Conservation (phyloP, 169 alveolate species). For the Plasmodium chabaudi region DNA sequence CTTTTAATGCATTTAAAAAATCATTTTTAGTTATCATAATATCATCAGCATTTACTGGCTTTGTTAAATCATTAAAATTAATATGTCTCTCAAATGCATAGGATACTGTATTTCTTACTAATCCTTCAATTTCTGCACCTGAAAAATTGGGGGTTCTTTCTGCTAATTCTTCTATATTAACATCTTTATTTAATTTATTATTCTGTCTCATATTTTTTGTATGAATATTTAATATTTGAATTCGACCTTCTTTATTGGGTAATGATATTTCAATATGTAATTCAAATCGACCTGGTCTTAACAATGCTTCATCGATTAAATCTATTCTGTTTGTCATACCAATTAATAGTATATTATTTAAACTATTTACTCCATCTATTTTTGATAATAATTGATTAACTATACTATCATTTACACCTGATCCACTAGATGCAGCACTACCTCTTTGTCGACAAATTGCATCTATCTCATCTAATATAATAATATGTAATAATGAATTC, state of each 20-base stretch:
- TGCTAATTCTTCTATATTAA: constrained; percentile 94
- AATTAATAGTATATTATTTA: constrained; percentile 96
- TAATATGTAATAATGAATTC: constrained; percentile 96
- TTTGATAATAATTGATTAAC: constrained; percentile 98
- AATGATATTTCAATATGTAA: constrained; percentile 98
- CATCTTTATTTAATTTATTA: constrained; percentile 87
- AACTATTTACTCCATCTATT: constrained; percentile 99
- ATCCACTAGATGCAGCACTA: constrained; percentile 90
- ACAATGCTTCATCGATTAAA: constrained; percentile 98
- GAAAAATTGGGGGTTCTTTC: constrained; percentile 97
- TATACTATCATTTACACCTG: constrained; percentile 97
- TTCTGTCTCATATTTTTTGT: constrained; percentile 94
- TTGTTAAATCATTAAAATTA: constrained; percentile 86
- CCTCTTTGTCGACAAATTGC: constrained; percentile 99
- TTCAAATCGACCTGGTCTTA: constrained; percentile 99
- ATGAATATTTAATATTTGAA: constrained; percentile 97
- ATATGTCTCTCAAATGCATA: constrained; percentile 95
- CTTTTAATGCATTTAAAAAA: constrained; percentile 94
- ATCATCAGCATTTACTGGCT: constrained; percentile 87
- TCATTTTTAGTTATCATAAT: constrained; percentile 90
- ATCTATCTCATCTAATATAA: constrained; percentile 99
- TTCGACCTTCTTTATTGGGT: constrained; percentile 98
- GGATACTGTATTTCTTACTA: constrained; percentile 95
- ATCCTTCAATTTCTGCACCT: constrained; percentile 99
- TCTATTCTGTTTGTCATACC: constrained; percentile 99